phyloP scores from a whole-genome alignment of 2,329 filamentous ascomycete species.

The Monosporascus ibericus region DNA sequence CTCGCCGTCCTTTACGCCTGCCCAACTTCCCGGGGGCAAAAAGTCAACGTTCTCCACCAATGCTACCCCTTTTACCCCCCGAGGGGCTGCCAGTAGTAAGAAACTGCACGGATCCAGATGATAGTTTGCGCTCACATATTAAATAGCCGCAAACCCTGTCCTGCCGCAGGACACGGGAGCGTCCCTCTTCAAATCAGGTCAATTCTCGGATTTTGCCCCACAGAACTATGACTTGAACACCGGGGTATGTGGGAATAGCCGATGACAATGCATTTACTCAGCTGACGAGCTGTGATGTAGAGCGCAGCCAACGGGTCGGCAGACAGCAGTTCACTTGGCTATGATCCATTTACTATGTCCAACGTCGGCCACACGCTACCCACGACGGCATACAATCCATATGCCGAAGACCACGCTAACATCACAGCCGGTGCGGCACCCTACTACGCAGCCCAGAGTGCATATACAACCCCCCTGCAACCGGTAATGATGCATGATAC shows the following conservation, averaged over 20 bases:
- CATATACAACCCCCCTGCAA: constrained; percentile 48
- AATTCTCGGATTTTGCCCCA: constrained; percentile 56
- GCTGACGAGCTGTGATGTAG: constrained; percentile 14
- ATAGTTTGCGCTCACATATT: constrained; percentile 3
- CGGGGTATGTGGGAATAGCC: constrained; percentile 32
- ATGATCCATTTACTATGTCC: constrained; percentile 60
- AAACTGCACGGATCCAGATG: neutral
- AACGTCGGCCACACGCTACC: constrained; percentile 45
- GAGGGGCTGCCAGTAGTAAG: constrained; percentile 38
- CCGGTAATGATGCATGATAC: constrained; percentile 42
- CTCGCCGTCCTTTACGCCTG: constrained; percentile 88
- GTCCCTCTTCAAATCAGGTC: constrained; percentile 48
- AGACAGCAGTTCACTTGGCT: constrained; percentile 33
- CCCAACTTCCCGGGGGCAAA: constrained; percentile 47
- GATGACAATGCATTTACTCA: neutral
- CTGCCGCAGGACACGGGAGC: constrained; percentile 36
- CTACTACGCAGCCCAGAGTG: constrained; percentile 59
- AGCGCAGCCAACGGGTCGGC: constrained; percentile 19
- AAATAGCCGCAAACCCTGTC: constrained; percentile 30
- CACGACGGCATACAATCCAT: constrained; percentile 62
- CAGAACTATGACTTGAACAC: constrained; percentile 47
- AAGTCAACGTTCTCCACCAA: constrained; percentile 80
- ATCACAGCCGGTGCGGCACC: constrained; percentile 51
- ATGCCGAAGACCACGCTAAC: constrained; percentile 63
- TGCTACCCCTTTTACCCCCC: constrained; percentile 78